Base-by-base conservation (phyloP, 2,329 filamentous ascomycete genomes). In the Hypoxylon sp. region DNA sequence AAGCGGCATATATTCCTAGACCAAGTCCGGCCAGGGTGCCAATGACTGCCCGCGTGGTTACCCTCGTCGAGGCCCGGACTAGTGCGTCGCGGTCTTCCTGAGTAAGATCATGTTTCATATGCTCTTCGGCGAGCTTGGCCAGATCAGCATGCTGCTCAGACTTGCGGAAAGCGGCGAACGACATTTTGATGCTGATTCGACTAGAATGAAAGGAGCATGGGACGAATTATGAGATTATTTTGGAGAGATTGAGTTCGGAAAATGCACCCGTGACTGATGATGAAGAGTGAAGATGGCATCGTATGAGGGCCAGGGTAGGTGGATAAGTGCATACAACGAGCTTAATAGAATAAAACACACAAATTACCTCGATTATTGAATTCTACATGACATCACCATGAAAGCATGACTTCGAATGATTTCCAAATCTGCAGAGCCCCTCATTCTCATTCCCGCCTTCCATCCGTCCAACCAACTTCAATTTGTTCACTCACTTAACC, bases 11-110 rank as follows among this genome's bases (percentile, higher is more conserved):
- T 20, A 87, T 67, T 2, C 88, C 88, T 0, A 91, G 78, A 0
- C 84, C 85, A 2, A 91, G 74, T 2, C 89, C 89, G 2, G 88
- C 65, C 4, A 87, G 73, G 1, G 88, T 88, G 32, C 89, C 89
- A 61, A 90, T 70, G 3, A 82, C 80, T 0, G 88, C 83, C 71
- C 87, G 84, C 0, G 78, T 80, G 7, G 81, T 81, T 26, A 91
- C 81, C 60, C 84, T 86, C 5, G 73, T 75, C 4, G 86, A 86
- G 4, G 89, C 89, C 16, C 76, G 80, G 44, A 82, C 79, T 16
- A 91, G 80, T 0, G 81, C 80, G 33, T 87, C 83, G 52, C 88
- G 87, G 73, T 91, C 89, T 24, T 82, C 80, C 50, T 84, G 77
- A n/a, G 71, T 65, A 4, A 80, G 72, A 65, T 89, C 86, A 63